Evolutionary conservation across 306 rosid species (phyloP).

Genomic region (Leucaena leucocephala): DNA sequence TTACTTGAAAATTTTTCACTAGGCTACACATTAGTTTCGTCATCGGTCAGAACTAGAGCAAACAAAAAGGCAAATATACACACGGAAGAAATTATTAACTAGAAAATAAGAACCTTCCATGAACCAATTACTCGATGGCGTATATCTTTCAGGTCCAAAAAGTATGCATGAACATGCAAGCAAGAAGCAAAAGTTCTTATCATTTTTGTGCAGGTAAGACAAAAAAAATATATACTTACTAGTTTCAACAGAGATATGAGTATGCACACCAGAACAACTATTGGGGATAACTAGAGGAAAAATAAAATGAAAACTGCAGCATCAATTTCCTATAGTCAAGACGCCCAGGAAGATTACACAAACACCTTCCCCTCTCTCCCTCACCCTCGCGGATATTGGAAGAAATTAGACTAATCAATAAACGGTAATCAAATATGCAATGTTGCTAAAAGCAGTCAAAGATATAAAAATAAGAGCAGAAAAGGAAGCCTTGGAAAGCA

Average conservation of each 20-base stretch:
- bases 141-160: not conserved
- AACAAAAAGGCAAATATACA: not conserved
- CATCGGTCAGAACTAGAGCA: not conserved
- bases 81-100: not conserved
- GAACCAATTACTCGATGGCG: not conserved
- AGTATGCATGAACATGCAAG: not conserved
- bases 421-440: not conserved
- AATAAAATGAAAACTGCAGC: not conserved
- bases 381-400: not conserved
- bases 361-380: not conserved
- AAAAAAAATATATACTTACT: not conserved
- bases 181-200: not conserved
- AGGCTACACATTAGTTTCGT: not conserved
- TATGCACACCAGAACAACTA: not conserved
- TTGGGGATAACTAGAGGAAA: too few species aligned
- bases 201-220: not conserved
- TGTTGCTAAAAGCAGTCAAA: not conserved
- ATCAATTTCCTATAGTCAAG: not conserved
- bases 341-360: not conserved
- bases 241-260: too few species aligned
- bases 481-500: not conserved
- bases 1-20: not conserved
- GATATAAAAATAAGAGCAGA: not conserved
- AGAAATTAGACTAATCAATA: not conserved
- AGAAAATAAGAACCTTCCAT: not conserved